Base-by-base conservation (phyloP, 352 stramenopile species). In the Aphanomyces stellatus region DNA sequence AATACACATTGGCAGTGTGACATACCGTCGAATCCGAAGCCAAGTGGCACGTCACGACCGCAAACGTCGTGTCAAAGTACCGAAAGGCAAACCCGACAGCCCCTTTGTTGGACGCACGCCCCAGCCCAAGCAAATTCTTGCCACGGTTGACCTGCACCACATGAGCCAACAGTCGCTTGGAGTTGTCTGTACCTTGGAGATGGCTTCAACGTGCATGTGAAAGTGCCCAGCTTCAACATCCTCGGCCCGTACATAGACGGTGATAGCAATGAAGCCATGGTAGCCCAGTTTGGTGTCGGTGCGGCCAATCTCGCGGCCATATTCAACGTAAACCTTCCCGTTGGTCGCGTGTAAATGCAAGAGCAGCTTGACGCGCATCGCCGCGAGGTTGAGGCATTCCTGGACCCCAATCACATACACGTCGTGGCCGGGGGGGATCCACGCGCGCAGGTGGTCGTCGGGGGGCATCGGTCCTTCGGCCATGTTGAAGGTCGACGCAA, bases 391-490 rank as follows among this genome's bases (percentile, higher is more conserved):
- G 76, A 96, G 90, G 72, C 90, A 97, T 69, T 97, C 90, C 66
- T 97, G 88, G 6, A 96, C 80, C n/a, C 87, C 90, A 48, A 97
- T 90, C 11, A 94, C 86, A 43, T 96, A 97, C 0, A 97, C 76
- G 49, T 97, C 88, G 66, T 92, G 73, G 30, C 86, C 87, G 3
- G 79, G 66, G n/a, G 88, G 87, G 69, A 97, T 93, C 90, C 90
- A 97, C 64, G 79, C 66, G 4, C 69, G 53, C 65, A 84, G 34
- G 6, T 24, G 33, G 1, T 43, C 53, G 6, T 48, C 25, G 15
- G 25, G 24, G 22, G 63, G 56, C 55, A 70, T 51, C 3, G 19
- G 28, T 3, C 51, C 51, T 40, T 63, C 51, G n/a, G 31, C 51
- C 31, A 56, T 51, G 53, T 65, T 63, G 55, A 70, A 70, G 15